A percentile compares a stretch with the other conserved stretches of the same genome.
Evolutionary conservation across 2,329 filamentous ascomycete species (phyloP).

Genomic region (Colletotrichum sidae): DNA sequence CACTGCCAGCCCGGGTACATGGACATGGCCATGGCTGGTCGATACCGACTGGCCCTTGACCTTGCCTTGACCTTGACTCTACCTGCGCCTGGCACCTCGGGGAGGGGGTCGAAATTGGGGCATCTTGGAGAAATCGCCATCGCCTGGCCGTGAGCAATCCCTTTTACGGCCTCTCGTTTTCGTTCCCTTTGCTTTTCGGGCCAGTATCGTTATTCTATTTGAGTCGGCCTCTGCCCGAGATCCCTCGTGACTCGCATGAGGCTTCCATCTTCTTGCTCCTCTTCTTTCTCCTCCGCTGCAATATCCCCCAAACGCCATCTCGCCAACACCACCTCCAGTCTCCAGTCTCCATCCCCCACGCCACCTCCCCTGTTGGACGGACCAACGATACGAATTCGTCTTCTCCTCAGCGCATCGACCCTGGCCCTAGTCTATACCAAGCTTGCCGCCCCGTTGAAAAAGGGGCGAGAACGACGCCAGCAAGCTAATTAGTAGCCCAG

Average conservation of each 20-base stretch:
- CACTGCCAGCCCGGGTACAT: neutral
- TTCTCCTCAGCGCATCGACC: conserved; percentile 31
- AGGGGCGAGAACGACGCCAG: conserved; percentile 25
- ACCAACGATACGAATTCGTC: conserved; percentile 34
- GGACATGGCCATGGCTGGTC: neutral
- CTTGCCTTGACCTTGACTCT: conserved; percentile 8
- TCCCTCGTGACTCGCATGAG: conserved; percentile 16
- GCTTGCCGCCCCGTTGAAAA: conserved; percentile 31
- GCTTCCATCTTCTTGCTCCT: neutral
- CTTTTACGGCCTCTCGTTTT: conserved; percentile 11
- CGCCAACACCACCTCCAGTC: conserved; percentile 23
- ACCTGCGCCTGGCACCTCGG: conserved; percentile 2
- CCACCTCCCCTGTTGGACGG: conserved; percentile 19
- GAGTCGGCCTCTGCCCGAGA: conserved; percentile 7
- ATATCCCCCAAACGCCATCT: conserved; percentile 28
- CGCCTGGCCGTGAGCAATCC: conserved; percentile 7
- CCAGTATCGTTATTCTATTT: conserved; percentile 10
- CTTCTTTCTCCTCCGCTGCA: conserved; percentile 19
- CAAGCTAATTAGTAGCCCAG: neutral
- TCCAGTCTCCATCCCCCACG: conserved; percentile 25
- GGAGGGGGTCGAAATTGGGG: conserved; percentile 10
- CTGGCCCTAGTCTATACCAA: conserved; percentile 24
- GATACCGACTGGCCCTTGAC: neutral
- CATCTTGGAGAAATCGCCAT: conserved; percentile 31
- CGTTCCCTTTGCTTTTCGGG: neutral